Conservation (phyloP, 1,284 basidiomycete genomes). For the Apiotrichum veenhuisii region DNA sequence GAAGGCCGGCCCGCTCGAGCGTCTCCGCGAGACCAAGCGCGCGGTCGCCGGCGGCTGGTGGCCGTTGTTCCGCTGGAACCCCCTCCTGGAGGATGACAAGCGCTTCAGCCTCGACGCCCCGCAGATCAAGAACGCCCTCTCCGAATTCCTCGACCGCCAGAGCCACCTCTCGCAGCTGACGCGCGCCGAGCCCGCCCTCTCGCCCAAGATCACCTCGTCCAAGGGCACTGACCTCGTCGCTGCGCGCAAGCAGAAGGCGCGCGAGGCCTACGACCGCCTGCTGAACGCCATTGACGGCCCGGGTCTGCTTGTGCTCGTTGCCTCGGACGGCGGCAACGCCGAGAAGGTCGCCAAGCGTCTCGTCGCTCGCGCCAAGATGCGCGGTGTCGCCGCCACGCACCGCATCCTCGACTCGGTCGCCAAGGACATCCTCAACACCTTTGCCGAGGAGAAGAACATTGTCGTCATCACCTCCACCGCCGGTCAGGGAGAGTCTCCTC, state of each 20-base stretch:
- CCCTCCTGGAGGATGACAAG: conserved; percentile 76
- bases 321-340: conserved; percentile 88
- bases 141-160: conserved; percentile 90
- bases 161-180: conserved; percentile 93
- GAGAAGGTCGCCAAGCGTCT: conserved; percentile 95
- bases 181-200: conserved; percentile 69
- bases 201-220: conserved; percentile 77
- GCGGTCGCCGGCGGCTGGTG: conserved; percentile 96
- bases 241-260: conserved; percentile 76
- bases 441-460: conserved; percentile 62
- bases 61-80: conserved; percentile 98
- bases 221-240: conserved; percentile 80
- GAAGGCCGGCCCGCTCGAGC: conserved; percentile 69
- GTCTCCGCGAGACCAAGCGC: conserved; percentile 95
- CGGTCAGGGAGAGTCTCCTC: conserved; percentile 97
- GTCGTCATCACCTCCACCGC: conserved; percentile 90
- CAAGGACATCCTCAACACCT: conserved; percentile 59
- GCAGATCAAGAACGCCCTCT: conserved; percentile 88
- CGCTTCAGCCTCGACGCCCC: conserved; percentile 88
- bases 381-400: conserved; percentile 74
- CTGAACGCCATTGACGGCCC: conserved; percentile 83
- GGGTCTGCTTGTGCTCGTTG: conserved; percentile 82
- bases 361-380: conserved; percentile 72
- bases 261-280: conserved; percentile 81
- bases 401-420: conserved; percentile 68